Conservation (phyloP, 306 rosid genomes). For the Vigna unguiculata region DNA sequence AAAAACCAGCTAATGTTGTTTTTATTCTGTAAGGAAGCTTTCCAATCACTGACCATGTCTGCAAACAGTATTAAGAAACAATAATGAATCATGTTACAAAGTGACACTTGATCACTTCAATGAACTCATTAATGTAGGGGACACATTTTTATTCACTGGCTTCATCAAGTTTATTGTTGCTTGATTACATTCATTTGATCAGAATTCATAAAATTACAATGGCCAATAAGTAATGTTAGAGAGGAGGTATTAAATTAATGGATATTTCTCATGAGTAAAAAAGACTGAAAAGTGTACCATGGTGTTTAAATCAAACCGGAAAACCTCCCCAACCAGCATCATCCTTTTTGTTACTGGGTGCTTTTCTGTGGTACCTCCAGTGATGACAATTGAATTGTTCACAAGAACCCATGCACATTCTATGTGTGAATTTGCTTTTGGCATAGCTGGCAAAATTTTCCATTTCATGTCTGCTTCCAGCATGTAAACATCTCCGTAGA, state of each 20-base stretch:
- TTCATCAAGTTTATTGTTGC: slow-evolving; percentile 6
- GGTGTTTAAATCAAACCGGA: slow-evolving; percentile 70
- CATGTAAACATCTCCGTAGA: slow-evolving; percentile 83
- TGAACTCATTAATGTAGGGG: neutral
- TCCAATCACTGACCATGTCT: slow-evolving; percentile 95
- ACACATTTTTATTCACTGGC: neutral
- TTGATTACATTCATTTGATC: slow-evolving; percentile 7
- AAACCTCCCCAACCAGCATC: slow-evolving; percentile 88
- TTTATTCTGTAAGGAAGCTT: slow-evolving; percentile 88
- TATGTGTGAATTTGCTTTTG: slow-evolving; percentile 85
- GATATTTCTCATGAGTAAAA: slow-evolving; percentile 24
- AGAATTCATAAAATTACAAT: neutral
- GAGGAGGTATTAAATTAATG: slow-evolving; percentile 17
- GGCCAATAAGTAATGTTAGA: slow-evolving; percentile 20
- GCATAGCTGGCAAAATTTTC: slow-evolving; percentile 79
- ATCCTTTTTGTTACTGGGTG: slow-evolving; percentile 82
- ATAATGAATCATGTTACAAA: slow-evolving; percentile 16
- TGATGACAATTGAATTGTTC: slow-evolving; percentile 76
- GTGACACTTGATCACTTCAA: neutral
- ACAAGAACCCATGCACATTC: slow-evolving; percentile 82
- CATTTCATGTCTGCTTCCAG: slow-evolving; percentile 85
- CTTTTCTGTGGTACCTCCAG: slow-evolving; percentile 93
- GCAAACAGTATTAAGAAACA: slow-evolving; percentile 30
- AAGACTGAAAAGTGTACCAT: slow-evolving; percentile 53
- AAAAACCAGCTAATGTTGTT: slow-evolving; percentile 79